These are phyloP conservation scores for Myriosclerotinia scirpicola DNA, from an alignment of 2,329 filamentous ascomycete genomes.

Conservation along the genomic window DNA sequence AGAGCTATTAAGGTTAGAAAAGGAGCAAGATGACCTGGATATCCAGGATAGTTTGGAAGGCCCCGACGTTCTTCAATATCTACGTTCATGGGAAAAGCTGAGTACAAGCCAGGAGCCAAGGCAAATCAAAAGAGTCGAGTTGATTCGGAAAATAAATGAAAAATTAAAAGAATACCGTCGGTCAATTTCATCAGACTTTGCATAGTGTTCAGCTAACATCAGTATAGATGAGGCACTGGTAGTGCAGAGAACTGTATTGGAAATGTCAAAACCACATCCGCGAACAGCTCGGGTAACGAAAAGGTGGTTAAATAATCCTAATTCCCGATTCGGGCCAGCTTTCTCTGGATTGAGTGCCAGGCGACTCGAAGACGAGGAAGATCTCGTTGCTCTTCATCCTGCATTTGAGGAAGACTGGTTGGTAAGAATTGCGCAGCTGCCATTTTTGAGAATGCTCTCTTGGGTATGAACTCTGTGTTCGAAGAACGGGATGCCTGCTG, in stretches of 20 bases:
- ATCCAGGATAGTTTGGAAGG: not conserved
- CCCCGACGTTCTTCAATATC: not conserved
- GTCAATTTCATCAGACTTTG: too few relatives aligned
- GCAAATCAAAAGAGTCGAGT: not conserved
- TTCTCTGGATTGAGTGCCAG: not conserved
- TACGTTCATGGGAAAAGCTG: not conserved
- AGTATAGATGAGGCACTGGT: not conserved
- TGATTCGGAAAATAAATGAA: not conserved
- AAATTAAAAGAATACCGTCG: not conserved
- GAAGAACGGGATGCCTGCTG: too few relatives aligned
- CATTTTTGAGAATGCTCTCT: too few relatives aligned
- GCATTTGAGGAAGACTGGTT: not conserved
- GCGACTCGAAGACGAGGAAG: not conserved
- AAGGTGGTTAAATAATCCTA: not conserved
- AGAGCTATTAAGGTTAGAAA: not conserved
- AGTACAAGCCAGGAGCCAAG: not conserved
- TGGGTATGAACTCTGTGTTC: too few relatives aligned
- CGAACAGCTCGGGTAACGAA: not conserved
- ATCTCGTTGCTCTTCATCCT: not conserved
- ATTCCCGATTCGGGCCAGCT: not conserved
- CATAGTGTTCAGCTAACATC: too few relatives aligned
- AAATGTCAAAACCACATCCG: not conserved
- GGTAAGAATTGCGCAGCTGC: too few relatives aligned
- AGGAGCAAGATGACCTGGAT: constrained; percentile 5
- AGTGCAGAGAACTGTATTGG: not conserved